Percentiles rank a stretch among this genome's conserved stretches.
Evolutionary conservation across 257 asterid species (phyloP).

Genomic region (Misopates orontium): DNA sequence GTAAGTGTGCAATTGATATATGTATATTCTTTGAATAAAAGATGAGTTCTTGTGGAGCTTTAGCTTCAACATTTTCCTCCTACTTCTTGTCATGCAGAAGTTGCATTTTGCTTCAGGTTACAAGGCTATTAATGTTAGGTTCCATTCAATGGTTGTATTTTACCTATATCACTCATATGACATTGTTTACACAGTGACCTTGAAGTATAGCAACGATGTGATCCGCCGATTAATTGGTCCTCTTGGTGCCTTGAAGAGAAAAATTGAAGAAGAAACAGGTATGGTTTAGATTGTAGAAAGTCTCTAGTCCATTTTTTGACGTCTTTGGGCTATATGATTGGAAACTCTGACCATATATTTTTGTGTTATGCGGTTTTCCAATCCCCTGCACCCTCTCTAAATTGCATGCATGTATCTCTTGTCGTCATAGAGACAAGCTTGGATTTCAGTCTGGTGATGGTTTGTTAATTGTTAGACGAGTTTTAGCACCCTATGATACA

Average conservation of each 20-base stretch:
- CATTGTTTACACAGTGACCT: constrained; percentile 54
- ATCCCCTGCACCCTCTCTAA: neutral
- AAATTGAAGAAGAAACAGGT: constrained; percentile 98
- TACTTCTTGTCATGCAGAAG: constrained; percentile 11
- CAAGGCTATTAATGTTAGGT: constrained; percentile 7
- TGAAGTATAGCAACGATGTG: constrained; percentile 80
- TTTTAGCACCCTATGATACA: neutral
- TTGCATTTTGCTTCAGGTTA: neutral
- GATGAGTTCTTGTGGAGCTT: constrained; percentile 10
- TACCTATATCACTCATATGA: constrained; percentile 23
- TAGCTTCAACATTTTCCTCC: constrained; percentile 12
- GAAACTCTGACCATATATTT: neutral
- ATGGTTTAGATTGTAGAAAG: constrained; percentile 6
- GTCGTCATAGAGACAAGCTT: neutral
- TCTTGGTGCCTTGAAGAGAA: constrained; percentile 85
- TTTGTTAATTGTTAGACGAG: too few relatives aligned
- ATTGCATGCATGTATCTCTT: neutral
- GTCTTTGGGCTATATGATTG: neutral
- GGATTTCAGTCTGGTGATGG: too few relatives aligned
- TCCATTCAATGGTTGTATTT: constrained; percentile 7
- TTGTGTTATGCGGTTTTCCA: constrained; percentile 1
- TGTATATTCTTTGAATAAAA: neutral
- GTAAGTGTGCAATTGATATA: constrained; percentile 38
- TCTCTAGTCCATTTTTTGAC: neutral
- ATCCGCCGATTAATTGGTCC: constrained; percentile 97